Conservation (phyloP, 805 yeast species). For the Spathaspora hagerdaliae region DNA sequence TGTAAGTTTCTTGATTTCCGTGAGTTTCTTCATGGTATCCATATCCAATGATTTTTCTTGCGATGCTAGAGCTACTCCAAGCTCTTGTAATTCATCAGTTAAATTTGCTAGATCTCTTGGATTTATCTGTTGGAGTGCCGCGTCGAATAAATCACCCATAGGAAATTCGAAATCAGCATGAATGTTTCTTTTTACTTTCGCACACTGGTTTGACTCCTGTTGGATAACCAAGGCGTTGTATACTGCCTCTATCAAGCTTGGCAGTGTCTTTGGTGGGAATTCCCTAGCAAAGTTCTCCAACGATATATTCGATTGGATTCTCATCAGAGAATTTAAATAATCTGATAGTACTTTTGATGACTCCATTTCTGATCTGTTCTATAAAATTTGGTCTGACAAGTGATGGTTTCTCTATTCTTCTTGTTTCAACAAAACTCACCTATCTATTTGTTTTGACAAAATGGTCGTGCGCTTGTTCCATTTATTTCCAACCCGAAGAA, state of each 20-base stretch:
- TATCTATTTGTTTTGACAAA: too few species aligned
- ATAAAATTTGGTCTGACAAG: too few species aligned
- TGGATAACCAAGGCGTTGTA: conserved; percentile 5
- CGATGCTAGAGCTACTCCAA: background rate
- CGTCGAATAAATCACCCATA: conserved; percentile 8
- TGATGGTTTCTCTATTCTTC: too few species aligned
- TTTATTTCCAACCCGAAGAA: background rate
- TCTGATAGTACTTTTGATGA: conserved; percentile 16
- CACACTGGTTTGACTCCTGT: conserved; percentile 2
- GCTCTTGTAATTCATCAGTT: conserved; percentile 1
- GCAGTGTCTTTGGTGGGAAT: conserved; percentile 2
- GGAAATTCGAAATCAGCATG: conserved; percentile 21
- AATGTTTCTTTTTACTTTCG: conserved; percentile 11
- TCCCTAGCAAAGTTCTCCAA: conserved; percentile 15
- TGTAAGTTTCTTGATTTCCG: background rate
- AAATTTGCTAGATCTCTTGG: background rate
- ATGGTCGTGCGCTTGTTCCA: background rate
- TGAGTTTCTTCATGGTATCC: background rate
- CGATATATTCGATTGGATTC: conserved; percentile 13
- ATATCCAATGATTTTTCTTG: conserved; percentile 1
- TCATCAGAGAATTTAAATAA: conserved; percentile 15
- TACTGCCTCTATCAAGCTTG: background rate
- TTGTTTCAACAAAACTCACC: too few species aligned
- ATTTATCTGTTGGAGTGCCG: conserved; percentile 1
- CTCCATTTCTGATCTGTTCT: conserved; percentile 13